Conservation (phyloP, 1,139 yeast species). For the Hemisphaericaspora subhashii region DNA sequence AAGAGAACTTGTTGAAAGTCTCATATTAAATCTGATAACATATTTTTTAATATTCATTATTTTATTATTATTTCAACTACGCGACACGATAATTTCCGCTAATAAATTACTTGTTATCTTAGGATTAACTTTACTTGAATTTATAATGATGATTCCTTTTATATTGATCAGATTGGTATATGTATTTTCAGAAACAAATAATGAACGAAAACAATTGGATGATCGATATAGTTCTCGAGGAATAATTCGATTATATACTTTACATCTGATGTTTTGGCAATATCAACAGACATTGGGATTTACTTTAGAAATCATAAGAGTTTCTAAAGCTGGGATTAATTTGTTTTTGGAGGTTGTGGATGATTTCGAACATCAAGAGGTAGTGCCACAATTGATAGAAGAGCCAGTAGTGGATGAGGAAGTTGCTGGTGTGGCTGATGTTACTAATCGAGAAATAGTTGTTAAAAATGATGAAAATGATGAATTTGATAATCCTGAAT, state of each 20-base stretch:
- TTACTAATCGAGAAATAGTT: background rate
- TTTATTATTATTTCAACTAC: constrained; percentile 9
- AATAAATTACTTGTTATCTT: constrained; percentile 2
- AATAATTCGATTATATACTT: constrained; percentile 10
- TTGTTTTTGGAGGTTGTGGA: constrained; percentile 9
- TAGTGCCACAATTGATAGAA: constrained; percentile 1
- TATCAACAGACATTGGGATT: constrained; percentile 3
- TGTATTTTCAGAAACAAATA: constrained; percentile 6
- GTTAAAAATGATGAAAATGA: background rate
- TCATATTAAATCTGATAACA: constrained; percentile 9
- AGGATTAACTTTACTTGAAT: constrained; percentile 6
- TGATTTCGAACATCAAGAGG: constrained; percentile 1
- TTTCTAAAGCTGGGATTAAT: constrained; percentile 12
- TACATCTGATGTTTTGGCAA: constrained; percentile 12
- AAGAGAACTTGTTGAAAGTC: constrained; percentile 8
- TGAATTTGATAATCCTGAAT: constrained; percentile 1
- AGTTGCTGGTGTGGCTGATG: background rate
- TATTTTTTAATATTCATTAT: constrained; percentile 8
- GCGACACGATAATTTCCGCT: constrained; percentile 4
- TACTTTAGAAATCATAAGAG: constrained; percentile 9
- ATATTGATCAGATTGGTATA: constrained; percentile 9
- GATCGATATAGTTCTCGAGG: constrained; percentile 10
- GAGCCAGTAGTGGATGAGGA: too few relatives aligned
- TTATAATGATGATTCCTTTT: constrained; percentile 7
- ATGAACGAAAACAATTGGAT: constrained; percentile 9